Conservation (phyloP, 345 rosid species). For the Pseudoturritis turrita region DNA sequence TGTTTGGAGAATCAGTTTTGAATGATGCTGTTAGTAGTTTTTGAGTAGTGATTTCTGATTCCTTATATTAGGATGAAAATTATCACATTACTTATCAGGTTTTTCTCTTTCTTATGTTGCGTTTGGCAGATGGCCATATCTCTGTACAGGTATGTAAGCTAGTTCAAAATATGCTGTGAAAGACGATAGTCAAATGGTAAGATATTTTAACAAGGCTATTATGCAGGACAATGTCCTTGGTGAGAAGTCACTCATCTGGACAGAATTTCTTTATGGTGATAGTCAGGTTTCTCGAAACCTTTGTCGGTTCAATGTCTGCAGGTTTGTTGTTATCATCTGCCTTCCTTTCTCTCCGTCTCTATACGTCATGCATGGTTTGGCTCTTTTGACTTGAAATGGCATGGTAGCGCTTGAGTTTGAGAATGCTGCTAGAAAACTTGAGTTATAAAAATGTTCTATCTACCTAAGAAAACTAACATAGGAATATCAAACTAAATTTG, state of each 20-base stretch:
- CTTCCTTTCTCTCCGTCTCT: not conserved
- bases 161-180: not conserved
- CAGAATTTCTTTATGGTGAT: slow-evolving; percentile 79
- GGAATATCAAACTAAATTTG: not conserved
- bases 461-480: not conserved
- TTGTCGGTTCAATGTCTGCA: slow-evolving; percentile 96
- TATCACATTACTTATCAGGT: slow-evolving; percentile 12
- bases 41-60: slow-evolving; percentile 1
- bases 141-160: slow-evolving; percentile 72
- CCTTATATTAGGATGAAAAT: slow-evolving; percentile 14
- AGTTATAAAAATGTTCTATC: slow-evolving; percentile 3
- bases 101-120: slow-evolving; percentile 26
- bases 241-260: slow-evolving; percentile 66
- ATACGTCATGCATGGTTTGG: slow-evolving; percentile 2
- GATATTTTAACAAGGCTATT: slow-evolving; percentile 22
- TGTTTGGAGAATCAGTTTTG: slow-evolving; percentile 96
- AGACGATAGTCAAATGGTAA: slow-evolving; percentile 6
- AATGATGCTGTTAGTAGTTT: slow-evolving; percentile 83
- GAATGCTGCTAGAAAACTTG: not conserved
- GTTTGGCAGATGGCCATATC: slow-evolving; percentile 86
- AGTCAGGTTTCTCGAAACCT: slow-evolving; percentile 92
- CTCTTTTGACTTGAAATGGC: slow-evolving; percentile 7
- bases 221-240: slow-evolving; percentile 92
- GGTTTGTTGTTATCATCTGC: slow-evolving; percentile 44
- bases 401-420: slow-evolving; percentile 5